phyloP scores from a whole-genome alignment of 495 filamentous ascomycete species.

The Glutinoglossum americanum region DNA sequence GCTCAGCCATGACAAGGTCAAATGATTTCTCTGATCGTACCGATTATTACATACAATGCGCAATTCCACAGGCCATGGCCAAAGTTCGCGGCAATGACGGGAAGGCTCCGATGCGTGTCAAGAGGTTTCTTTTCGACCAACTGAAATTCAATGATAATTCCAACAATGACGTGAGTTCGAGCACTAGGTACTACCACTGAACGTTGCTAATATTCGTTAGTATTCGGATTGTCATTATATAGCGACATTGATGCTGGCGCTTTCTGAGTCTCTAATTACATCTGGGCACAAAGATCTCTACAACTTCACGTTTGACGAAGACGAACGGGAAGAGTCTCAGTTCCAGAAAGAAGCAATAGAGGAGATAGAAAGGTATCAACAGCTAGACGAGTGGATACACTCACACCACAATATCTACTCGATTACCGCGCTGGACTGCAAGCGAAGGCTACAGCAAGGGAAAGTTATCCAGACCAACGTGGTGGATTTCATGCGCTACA shows the following conservation, averaged over 20 bases:
- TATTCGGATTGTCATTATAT: slow-evolving; percentile 80
- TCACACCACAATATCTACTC: slow-evolving; percentile 88
- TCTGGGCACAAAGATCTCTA: slow-evolving; percentile 12
- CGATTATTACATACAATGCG: slow-evolving; percentile 59
- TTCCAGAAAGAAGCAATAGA: slow-evolving; percentile 51
- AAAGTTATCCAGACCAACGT: slow-evolving; percentile 37
- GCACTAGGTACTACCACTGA: background rate
- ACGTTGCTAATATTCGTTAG: slow-evolving; percentile 12
- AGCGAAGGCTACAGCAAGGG: slow-evolving; percentile 49
- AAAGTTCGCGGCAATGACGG: slow-evolving; percentile 53
- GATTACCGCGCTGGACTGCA: slow-evolving; percentile 57
- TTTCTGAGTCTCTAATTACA: slow-evolving; percentile 50
- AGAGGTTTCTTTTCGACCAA: slow-evolving; percentile 67
- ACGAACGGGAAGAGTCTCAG: slow-evolving; percentile 23
- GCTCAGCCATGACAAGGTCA: slow-evolving; percentile 49
- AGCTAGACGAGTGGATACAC: slow-evolving; percentile 83
- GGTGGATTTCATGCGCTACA: slow-evolving; percentile 59
- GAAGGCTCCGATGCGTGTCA: slow-evolving; percentile 50
- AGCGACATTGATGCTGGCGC: slow-evolving; percentile 52
- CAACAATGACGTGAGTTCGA: slow-evolving; percentile 43
- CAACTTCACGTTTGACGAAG: slow-evolving; percentile 30
- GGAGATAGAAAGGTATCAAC: slow-evolving; percentile 73
- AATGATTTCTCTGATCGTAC: slow-evolving; percentile 80
- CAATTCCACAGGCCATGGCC: slow-evolving; percentile 60
- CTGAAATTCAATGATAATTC: slow-evolving; percentile 85